A percentile compares a stretch with the other conserved stretches of the same genome.
Evolutionary conservation across 2,329 filamentous ascomycete genomes (phyloP).

Genomic region (Daldinia sp.): DNA sequence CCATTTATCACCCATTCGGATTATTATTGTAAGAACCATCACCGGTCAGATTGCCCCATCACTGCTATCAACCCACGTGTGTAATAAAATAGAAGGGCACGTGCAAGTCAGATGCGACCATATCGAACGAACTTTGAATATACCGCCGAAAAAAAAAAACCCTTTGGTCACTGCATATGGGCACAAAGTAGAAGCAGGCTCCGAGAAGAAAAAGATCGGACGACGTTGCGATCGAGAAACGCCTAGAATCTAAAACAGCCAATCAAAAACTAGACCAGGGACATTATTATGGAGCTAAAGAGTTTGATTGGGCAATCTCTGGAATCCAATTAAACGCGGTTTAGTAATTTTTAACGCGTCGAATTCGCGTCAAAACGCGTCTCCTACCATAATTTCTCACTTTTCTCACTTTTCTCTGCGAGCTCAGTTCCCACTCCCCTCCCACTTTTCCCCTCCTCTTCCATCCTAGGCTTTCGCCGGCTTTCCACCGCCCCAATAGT

Average conservation of each 20-base stretch:
- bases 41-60: not conserved
- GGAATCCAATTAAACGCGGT: conserved; percentile 37
- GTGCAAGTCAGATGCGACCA: not conserved
- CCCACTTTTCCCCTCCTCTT: not conserved
- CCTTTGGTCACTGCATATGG: not conserved
- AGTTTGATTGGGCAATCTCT: conserved; percentile 31
- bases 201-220: conserved; percentile 20
- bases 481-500: conserved; percentile 8
- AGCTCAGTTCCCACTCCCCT: not conserved
- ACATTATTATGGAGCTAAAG: not conserved
- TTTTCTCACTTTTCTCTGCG: no score
- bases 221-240: conserved; percentile 24
- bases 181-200: conserved; percentile 22
- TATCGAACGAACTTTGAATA: not conserved
- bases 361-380: conserved; percentile 35
- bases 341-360: conserved; percentile 31
- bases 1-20: not conserved
- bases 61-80: not conserved
- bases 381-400: not conserved
- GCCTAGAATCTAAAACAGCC: not conserved
- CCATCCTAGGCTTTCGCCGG: not conserved
- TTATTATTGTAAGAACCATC: not conserved
- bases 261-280: conserved; percentile 26
- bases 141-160: not conserved
- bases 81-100: not conserved